Evolutionary conservation across 2,329 filamentous ascomycete species (phyloP).

Genomic region (Aspergillus sclerotialis): DNA sequence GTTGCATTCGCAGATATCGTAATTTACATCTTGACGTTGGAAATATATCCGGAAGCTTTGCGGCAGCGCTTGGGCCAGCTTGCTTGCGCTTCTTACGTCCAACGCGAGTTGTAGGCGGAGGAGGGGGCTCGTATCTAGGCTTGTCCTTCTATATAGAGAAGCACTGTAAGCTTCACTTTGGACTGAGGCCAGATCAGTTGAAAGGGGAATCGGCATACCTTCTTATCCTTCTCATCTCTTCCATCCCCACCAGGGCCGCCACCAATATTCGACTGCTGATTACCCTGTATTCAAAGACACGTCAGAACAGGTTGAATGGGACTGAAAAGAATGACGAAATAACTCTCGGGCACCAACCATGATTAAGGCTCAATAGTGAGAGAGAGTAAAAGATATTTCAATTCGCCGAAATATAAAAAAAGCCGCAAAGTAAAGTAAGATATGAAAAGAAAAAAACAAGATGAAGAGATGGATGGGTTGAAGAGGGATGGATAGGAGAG

Average conservation of each 20-base stretch:
- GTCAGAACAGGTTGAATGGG: slow-evolving; percentile 15
- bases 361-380: slow-evolving; percentile 18
- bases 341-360: slow-evolving; percentile 23
- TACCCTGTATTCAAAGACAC: slow-evolving; percentile 31
- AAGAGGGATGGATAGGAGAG: background rate
- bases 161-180: slow-evolving; percentile 12
- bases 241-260: slow-evolving; percentile 65
- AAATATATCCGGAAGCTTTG: slow-evolving; percentile 89
- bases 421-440: too few species aligned
- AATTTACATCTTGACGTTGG: slow-evolving; percentile 97
- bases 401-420: too few species aligned
- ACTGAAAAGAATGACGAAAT: slow-evolving; percentile 6
- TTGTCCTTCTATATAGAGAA: slow-evolving; percentile 80
- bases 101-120: slow-evolving; percentile 91
- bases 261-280: slow-evolving; percentile 74
- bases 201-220: slow-evolving; percentile 47
- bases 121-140: slow-evolving; percentile 98
- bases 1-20: slow-evolving; percentile 93
- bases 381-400: slow-evolving; percentile 2
- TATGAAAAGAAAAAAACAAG: too few species aligned
- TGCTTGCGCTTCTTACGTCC: slow-evolving; percentile 98
- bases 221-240: slow-evolving; percentile 86
- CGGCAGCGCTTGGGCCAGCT: slow-evolving; percentile 84
- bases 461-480: background rate
- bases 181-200: background rate